These are phyloP conservation scores for Leccinum subtestaceum DNA, from an alignment of 768 basidiomycete species.

Conservation along the genomic window DNA sequence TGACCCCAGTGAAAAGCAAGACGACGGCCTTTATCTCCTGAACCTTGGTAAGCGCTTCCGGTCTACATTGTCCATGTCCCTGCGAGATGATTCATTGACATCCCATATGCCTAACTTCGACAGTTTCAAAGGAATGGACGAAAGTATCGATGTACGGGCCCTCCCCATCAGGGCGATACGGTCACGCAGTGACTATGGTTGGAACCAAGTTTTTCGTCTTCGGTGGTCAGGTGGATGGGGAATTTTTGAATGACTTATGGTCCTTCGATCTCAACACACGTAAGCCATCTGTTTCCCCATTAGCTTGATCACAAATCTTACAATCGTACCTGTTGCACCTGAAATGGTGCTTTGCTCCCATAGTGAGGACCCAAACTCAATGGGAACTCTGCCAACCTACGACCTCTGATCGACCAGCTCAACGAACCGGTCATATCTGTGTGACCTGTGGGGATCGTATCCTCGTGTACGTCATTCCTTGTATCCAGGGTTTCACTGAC, in stretches of 20 bases:
- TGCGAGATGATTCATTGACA: slow-evolving; percentile 5
- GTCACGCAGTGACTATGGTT: slow-evolving; percentile 92
- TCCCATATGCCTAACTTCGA: neutral
- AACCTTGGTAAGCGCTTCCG: slow-evolving; percentile 74
- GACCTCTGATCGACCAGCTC: slow-evolving; percentile 63
- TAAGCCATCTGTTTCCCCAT: slow-evolving; percentile 40
- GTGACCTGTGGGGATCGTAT: slow-evolving; percentile 81
- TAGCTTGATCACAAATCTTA: slow-evolving; percentile 2
- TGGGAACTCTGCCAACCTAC: slow-evolving; percentile 80
- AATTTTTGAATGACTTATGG: slow-evolving; percentile 95
- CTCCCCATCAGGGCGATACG: slow-evolving; percentile 86
- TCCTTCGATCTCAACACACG: slow-evolving; percentile 92
- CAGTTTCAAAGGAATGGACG: slow-evolving; percentile 96
- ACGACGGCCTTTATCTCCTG: slow-evolving; percentile 89
- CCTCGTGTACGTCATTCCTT: slow-evolving; percentile 59
- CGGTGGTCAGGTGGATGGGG: slow-evolving; percentile 93
- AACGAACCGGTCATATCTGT: slow-evolving; percentile 89
- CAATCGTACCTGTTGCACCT: neutral
- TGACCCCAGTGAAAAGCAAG: slow-evolving; percentile 70
- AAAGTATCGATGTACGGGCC: slow-evolving; percentile 73
- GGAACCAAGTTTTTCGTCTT: slow-evolving; percentile 92
- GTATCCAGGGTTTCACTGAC: slow-evolving; percentile 17
- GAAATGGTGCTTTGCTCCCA: slow-evolving; percentile 9
- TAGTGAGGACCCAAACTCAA: slow-evolving; percentile 77
- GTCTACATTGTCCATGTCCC: neutral